Percentiles rank a stretch among this genome's conserved stretches.
These are phyloP conservation scores for Porcisia deanei DNA, from an alignment of 208 protist species.

Conservation along the genomic window DNA sequence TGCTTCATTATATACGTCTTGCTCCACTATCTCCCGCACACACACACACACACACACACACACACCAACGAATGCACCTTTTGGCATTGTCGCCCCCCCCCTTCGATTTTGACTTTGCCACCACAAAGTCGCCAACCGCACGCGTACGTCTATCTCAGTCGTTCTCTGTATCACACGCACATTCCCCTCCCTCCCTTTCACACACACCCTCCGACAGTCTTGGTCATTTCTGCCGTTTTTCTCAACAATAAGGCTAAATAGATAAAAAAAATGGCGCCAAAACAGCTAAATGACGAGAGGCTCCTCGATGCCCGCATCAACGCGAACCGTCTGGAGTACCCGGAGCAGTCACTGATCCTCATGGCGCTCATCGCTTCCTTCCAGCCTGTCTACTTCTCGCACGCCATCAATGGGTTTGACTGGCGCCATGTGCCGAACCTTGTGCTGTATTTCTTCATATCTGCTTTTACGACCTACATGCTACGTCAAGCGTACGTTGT, in stretches of 20 bases:
- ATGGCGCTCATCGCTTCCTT: constrained; percentile 74
- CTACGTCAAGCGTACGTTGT: constrained; percentile 81
- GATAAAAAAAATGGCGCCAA: constrained; percentile 8
- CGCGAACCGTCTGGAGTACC: constrained; percentile 83
- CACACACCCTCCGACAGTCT: not conserved
- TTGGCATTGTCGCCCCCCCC: not conserved
- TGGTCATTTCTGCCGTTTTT: not conserved
- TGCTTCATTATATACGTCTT: not conserved
- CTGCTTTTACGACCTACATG: constrained; percentile 68
- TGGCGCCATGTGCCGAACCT: constrained; percentile 58
- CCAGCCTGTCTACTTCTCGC: constrained; percentile 84
- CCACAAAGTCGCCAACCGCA: not conserved
- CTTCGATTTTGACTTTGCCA: not conserved
- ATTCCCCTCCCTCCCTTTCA: not conserved
- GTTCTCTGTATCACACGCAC: constrained; percentile 1
- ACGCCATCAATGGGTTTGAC: constrained; percentile 83
- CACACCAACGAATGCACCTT: not conserved
- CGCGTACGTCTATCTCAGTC: not conserved
- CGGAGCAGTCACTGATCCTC: constrained; percentile 59
- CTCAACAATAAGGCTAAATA: not conserved
- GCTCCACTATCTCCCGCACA: not conserved
- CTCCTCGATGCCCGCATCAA: constrained; percentile 87
- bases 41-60: not conserved
- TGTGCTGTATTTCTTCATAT: constrained; percentile 60
- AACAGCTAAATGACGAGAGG: constrained; percentile 47